Evolutionary conservation across 805 yeast species (phyloP).

Genomic region (Yamadazyma takamatsuzukensis): DNA sequence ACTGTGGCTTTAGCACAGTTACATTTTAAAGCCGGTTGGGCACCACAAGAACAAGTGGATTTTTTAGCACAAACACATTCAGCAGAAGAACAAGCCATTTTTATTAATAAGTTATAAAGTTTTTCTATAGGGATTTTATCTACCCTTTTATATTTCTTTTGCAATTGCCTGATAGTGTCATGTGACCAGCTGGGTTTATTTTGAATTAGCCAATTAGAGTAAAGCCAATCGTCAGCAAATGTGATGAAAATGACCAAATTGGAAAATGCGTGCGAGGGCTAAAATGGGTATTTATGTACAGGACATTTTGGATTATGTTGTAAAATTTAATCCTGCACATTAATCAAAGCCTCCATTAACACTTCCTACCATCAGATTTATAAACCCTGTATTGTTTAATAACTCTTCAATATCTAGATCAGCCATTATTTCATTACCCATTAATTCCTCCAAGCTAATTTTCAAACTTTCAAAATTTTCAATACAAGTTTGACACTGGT

Average conservation of each 20-base stretch:
- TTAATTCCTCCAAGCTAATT: background rate
- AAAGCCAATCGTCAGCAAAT: too few species aligned
- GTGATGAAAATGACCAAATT: too few species aligned
- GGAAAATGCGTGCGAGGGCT: too few species aligned
- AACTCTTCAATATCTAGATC: constrained; percentile 1
- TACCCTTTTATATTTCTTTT: background rate
- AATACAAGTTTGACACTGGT: constrained; percentile 3
- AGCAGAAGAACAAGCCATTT: constrained; percentile 35
- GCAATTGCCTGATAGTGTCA: too few species aligned
- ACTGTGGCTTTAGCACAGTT: constrained; percentile 48
- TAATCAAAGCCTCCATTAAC: too few species aligned
- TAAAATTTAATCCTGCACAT: too few species aligned
- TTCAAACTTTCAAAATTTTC: background rate
- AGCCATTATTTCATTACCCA: background rate
- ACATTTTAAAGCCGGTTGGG: constrained; percentile 56
- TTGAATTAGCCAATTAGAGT: too few species aligned
- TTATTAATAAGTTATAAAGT: constrained; percentile 4
- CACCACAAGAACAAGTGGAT: constrained; percentile 63
- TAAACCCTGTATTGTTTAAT: constrained; percentile 4
- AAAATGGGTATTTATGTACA: too few species aligned
- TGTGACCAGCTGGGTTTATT: too few species aligned
- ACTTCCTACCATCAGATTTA: constrained; percentile 7
- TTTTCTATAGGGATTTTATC: background rate
- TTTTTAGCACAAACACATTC: constrained; percentile 57
- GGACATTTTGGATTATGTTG: too few species aligned